Conservation (phyloP, 306 rosid genomes). For the Parietaria judaica region DNA sequence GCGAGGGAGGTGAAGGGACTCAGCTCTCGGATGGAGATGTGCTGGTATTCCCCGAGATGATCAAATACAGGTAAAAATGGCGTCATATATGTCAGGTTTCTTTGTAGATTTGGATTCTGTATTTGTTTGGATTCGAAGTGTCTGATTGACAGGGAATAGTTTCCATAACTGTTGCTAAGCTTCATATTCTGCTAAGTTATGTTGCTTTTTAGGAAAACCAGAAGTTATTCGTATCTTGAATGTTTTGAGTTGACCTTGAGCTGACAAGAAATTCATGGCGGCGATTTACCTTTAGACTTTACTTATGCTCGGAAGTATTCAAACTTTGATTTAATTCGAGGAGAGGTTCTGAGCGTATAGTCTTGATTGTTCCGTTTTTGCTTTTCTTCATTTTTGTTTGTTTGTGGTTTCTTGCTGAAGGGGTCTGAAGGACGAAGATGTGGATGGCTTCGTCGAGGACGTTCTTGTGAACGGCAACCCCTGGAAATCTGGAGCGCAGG, state of each 20-base stretch:
- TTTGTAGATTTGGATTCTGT: background rate
- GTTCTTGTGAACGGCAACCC: slow-evolving; percentile 63
- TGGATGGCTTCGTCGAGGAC: slow-evolving; percentile 66
- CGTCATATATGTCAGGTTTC: background rate
- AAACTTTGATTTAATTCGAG: too few relatives aligned
- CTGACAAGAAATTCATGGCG: background rate
- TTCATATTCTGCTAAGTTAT: background rate
- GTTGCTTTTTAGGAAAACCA: background rate
- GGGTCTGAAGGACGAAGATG: slow-evolving; percentile 70
- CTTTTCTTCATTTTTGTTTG: too few relatives aligned
- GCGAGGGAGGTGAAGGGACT: slow-evolving; percentile 54
- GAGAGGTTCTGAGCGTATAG: too few relatives aligned
- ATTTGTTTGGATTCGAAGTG: background rate
- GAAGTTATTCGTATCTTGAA: background rate
- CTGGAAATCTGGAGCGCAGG: slow-evolving; percentile 53
- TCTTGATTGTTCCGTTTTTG: too few relatives aligned
- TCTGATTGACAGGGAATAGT: background rate
- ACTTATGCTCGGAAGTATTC: too few relatives aligned
- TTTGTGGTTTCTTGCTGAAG: slow-evolving; percentile 23
- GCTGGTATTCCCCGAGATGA: slow-evolving; percentile 79
- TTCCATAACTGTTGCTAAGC: background rate
- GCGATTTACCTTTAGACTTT: background rate
- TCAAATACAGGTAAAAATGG: slow-evolving; percentile 52
- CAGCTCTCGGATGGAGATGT: slow-evolving; percentile 63
- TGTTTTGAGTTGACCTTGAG: background rate